phyloP scores from a whole-genome alignment of 2,329 filamentous ascomycete species.

The Leptosphaerulina australis region DNA sequence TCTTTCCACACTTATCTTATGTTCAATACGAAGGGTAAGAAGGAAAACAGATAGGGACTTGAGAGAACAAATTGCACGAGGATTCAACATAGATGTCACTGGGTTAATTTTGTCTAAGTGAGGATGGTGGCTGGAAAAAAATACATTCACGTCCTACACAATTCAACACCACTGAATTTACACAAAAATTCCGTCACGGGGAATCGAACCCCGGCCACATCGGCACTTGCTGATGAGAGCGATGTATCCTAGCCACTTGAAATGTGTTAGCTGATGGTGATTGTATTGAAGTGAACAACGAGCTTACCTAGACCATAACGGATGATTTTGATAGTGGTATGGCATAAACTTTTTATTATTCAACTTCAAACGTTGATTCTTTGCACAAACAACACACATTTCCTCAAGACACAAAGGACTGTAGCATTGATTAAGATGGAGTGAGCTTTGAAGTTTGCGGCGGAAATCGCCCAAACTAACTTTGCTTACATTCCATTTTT shows the following conservation, averaged over 20 bases:
- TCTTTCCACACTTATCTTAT: too few species aligned
- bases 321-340: not conserved
- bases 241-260: not conserved
- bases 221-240: slow-evolving; percentile 1
- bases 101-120: too few species aligned
- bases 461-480: too few species aligned
- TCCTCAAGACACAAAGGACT: too few species aligned
- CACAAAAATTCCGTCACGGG: slow-evolving; percentile 1
- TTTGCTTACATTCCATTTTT: too few species aligned
- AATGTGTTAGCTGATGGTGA: not conserved
- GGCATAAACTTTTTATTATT: not conserved
- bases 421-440: too few species aligned
- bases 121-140: too few species aligned
- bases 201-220: slow-evolving; percentile 2
- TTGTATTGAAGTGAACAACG: not conserved
- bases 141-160: not conserved
- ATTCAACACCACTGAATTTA: not conserved
- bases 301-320: slow-evolving; percentile 3
- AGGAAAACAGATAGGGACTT: too few species aligned
- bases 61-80: too few species aligned
- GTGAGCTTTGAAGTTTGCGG: too few species aligned
- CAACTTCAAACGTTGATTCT: not conserved
- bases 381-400: not conserved
- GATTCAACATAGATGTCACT: too few species aligned
- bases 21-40: too few species aligned